A percentile compares a stretch with the other conserved stretches of the same genome.
These are phyloP conservation scores for Carex pumila DNA, from an alignment of 176 grass and related monocot species.

Conservation along the genomic window DNA sequence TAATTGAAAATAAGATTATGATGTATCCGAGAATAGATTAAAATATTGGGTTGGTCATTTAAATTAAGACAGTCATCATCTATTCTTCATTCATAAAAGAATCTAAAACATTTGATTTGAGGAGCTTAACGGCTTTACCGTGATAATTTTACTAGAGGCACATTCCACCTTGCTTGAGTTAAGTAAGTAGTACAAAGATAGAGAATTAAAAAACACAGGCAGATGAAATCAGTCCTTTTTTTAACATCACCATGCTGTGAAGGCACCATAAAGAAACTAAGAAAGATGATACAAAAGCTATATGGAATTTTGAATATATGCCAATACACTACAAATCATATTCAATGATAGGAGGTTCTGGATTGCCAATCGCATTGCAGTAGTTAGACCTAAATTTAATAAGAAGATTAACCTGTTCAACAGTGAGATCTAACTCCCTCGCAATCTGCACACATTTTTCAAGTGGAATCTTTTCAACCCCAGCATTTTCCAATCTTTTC, in stretches of 20 bases:
- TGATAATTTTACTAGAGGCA: not conserved
- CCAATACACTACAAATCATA: not conserved
- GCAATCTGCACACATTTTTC: slow-evolving; percentile 81
- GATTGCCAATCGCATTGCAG: not conserved
- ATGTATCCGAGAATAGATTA: not conserved
- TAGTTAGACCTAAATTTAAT: not conserved
- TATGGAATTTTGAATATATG: not conserved
- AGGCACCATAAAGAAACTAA: not conserved
- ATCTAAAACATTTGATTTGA: not conserved
- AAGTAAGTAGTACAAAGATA: not conserved
- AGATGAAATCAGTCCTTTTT: not conserved
- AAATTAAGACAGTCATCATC: not conserved
- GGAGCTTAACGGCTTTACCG: not conserved
- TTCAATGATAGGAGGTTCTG: not conserved
- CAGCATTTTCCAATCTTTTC: slow-evolving; percentile 41
- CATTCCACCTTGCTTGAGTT: not conserved
- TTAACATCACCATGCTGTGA: not conserved
- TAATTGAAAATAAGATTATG: not conserved
- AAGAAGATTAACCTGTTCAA: slow-evolving; percentile 58
- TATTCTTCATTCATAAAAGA: not conserved
- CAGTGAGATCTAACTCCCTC: slow-evolving; percentile 75
- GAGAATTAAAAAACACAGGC: not conserved
- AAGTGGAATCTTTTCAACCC: slow-evolving; percentile 63
- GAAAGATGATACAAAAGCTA: not conserved
- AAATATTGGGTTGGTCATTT: not conserved